Evolutionary conservation across 2,329 filamentous ascomycete genomes (phyloP).

Genomic region (Sporothrix globosa): DNA sequence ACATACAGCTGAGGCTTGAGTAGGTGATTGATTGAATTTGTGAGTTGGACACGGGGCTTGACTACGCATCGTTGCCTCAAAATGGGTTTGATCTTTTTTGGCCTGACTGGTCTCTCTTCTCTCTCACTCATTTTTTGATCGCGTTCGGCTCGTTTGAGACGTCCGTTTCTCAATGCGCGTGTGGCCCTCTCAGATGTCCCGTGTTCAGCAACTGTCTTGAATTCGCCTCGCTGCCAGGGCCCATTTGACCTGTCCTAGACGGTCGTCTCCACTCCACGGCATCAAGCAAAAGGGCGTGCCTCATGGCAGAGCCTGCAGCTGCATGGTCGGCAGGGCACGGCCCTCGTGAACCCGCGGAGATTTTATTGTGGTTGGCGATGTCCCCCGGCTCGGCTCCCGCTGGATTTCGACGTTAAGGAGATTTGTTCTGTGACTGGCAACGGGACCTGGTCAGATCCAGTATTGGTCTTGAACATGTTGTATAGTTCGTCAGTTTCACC

Average conservation of each 20-base stretch:
- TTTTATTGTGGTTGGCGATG: not conserved
- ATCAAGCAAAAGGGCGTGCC: constrained; percentile 12
- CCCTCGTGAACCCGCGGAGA: constrained; percentile 1
- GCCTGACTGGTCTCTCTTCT: not conserved
- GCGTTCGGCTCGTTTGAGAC: constrained; percentile 18
- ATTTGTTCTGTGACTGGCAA: not conserved
- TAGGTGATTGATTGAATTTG: not conserved
- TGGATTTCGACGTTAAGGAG: not conserved
- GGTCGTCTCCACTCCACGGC: not conserved
- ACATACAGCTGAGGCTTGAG: constrained; percentile 7
- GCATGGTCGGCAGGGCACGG: not conserved
- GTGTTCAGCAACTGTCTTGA: not conserved
- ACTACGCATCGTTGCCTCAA: too few relatives aligned
- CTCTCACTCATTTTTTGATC: not conserved
- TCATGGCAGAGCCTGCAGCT: not conserved
- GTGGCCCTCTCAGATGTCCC: not conserved
- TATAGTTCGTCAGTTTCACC: not conserved
- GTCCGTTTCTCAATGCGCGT: not conserved
- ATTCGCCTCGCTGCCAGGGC: not conserved
- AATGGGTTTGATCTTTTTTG: not conserved
- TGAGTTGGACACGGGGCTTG: too few relatives aligned
- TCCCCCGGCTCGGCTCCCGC: not conserved
- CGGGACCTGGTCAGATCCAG: not conserved
- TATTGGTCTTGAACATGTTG: not conserved
- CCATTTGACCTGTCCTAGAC: not conserved